Conservation (phyloP, 2,329 filamentous ascomycete genomes). For the Aspergillus sclerotialis region DNA sequence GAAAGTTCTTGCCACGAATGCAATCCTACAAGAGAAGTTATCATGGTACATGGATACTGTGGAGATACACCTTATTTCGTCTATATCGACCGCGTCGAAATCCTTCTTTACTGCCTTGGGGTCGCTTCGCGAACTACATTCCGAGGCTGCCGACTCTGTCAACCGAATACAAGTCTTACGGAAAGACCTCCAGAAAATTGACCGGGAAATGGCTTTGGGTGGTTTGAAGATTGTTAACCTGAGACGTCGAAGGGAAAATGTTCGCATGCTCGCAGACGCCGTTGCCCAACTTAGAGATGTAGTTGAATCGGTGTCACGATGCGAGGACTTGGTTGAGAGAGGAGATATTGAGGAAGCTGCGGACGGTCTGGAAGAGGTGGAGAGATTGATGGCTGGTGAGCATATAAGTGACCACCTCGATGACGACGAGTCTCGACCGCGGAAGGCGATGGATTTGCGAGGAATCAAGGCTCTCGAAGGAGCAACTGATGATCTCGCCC, state of each 20-base stretch:
- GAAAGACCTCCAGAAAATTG: slow-evolving; percentile 70
- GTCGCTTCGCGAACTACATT: slow-evolving; percentile 81
- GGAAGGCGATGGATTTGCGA: slow-evolving; percentile 61
- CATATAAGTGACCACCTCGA: slow-evolving; percentile 31
- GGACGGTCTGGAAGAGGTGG: slow-evolving; percentile 67
- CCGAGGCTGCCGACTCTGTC: slow-evolving; percentile 87
- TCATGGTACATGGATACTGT: slow-evolving; percentile 99
- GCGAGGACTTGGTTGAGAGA: slow-evolving; percentile 73
- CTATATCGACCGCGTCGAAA: slow-evolving; percentile 89
- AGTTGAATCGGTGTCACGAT: slow-evolving; percentile 65
- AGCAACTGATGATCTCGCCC: slow-evolving; percentile 67
- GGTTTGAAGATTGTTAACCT: slow-evolving; percentile 82
- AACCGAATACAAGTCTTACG: slow-evolving; percentile 74
- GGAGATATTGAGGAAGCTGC: slow-evolving; percentile 80
- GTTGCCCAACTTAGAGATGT: slow-evolving; percentile 76
- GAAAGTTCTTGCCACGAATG: slow-evolving; percentile 90
- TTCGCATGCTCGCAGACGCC: slow-evolving; percentile 73
- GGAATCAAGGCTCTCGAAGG: slow-evolving; percentile 72
- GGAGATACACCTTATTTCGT: slow-evolving; percentile 92
- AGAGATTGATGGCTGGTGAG: slow-evolving; percentile 72
- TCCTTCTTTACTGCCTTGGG: slow-evolving; percentile 95
- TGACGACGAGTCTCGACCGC: slow-evolving; percentile 19
- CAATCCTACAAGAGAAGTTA: slow-evolving; percentile 93
- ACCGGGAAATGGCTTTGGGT: slow-evolving; percentile 77
- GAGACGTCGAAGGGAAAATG: slow-evolving; percentile 72